Conservation (phyloP, 331 rosid genomes). For the Quercus lobata region DNA sequence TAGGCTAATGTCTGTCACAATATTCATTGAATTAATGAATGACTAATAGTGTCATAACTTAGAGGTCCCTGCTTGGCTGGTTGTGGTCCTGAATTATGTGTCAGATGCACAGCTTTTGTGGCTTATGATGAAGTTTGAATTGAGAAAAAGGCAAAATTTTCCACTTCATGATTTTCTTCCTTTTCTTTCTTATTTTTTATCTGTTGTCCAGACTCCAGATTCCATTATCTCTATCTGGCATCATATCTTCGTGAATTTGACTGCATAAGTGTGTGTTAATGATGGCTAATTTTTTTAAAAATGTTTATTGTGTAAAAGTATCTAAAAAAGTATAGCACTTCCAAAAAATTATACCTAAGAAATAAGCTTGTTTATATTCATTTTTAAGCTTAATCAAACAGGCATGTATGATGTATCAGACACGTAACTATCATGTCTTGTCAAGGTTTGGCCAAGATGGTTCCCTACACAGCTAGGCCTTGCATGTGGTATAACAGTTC, state of each 20-base stretch:
- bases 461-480: neutral
- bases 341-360: no score
- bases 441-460: constrained; percentile 3
- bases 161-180: neutral
- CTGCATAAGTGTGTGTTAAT: neutral
- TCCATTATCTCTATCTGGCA: neutral
- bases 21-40: neutral
- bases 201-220: neutral
- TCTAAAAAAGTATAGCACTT: no score
- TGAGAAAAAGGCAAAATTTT: neutral
- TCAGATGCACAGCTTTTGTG: neutral
- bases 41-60: neutral
- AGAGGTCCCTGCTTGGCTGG: neutral
- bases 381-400: no score
- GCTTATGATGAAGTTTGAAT: neutral
- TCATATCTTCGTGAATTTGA: neutral
- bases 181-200: neutral
- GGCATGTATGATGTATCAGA: no score
- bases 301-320: no score
- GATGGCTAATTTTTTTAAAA: no score
- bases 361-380: no score
- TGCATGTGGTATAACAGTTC: neutral
- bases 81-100: neutral
- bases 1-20: neutral
- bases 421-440: no score